Evolutionary conservation across 768 basidiomycete genomes (phyloP), one percentile per base, ranked within the genome.

Genomic region (Kwoniella botswanensis): DNA sequence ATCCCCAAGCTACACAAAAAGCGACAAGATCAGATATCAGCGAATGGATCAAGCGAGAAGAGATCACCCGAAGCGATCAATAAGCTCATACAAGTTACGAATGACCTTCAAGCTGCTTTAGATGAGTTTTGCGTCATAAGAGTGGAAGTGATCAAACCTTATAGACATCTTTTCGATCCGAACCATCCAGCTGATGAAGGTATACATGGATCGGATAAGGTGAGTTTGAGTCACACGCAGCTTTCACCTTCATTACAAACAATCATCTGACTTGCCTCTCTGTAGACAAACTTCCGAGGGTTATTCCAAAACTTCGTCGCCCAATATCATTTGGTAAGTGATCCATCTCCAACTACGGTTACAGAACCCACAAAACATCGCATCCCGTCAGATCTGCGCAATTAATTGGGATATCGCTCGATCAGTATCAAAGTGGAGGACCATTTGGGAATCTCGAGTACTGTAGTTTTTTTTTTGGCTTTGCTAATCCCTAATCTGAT

Each of bases 281-380:
- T 35, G 1, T 24, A 79, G 76, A 61, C 67, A 2, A 75, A 76
- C 52, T 70, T 76, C 59, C 74, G 82, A 46, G 78, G 72, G 1
- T 70, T 83, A 13, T 83, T 78, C 65, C 81, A 81, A 66, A 74
- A 67, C 35, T 81, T 80, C 29, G 75, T 82, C 2, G 78, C 76
- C 54, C 76, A 77, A 58, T 82, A 79, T 41, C 80, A 83, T 63
- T 26, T 83, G n/a, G 76, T 75, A 26, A 61, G 70, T 64, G 17
- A 5, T 18, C n/a, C 29, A 50, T 18, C 12, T 41, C 21, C 26
- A 58, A 41, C 26, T 44, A 52, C 56, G 42, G 10, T 11, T 7
- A 12, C 15, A 22, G 44, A 46, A 63, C 21, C 26, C 12, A 50
- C 46, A 18, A 50, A 50, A 6, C 46, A 50, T 50, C 46, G 24